phyloP scores from a whole-genome alignment of 306 rosid genomes.

The Castanospermum australe region DNA sequence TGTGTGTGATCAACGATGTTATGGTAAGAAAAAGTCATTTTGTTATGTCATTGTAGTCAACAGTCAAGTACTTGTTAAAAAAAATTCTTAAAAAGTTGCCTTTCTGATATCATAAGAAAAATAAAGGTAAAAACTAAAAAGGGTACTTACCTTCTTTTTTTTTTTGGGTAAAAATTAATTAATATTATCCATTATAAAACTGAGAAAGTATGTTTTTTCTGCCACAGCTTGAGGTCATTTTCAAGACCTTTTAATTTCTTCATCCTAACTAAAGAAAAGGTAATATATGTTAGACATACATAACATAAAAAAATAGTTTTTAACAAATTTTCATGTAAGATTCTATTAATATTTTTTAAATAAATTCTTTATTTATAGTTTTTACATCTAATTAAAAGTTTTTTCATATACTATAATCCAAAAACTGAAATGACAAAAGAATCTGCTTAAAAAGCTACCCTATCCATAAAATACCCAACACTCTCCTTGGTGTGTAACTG shows the following conservation, averaged over 20 bases:
- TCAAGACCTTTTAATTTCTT: background rate
- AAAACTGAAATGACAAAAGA: background rate
- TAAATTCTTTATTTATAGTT: background rate
- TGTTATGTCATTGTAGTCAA: background rate
- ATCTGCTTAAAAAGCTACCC: background rate
- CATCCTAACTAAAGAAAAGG: background rate
- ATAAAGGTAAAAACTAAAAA: background rate
- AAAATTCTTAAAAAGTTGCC: background rate
- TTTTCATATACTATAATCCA: too few relatives aligned
- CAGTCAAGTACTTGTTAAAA: background rate
- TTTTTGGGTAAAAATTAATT: background rate
- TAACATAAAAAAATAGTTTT: background rate
- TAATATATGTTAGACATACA: background rate
- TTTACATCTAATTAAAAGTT: too few relatives aligned
- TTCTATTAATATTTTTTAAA: background rate
- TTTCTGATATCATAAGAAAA: too few relatives aligned
- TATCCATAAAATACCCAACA: background rate
- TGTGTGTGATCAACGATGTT: too few relatives aligned
- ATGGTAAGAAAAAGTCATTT: background rate
- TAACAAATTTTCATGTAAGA: background rate
- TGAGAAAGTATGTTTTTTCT: conserved; percentile 10
- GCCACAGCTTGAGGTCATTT: conserved; percentile 4
- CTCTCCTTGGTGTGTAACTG: too few relatives aligned
- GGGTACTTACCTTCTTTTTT: too few relatives aligned
- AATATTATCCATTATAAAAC: background rate